Evolutionary conservation across 306 rosid genomes (phyloP), one percentile per base, ranked within the genome.

Genomic region (Prunus padus): DNA sequence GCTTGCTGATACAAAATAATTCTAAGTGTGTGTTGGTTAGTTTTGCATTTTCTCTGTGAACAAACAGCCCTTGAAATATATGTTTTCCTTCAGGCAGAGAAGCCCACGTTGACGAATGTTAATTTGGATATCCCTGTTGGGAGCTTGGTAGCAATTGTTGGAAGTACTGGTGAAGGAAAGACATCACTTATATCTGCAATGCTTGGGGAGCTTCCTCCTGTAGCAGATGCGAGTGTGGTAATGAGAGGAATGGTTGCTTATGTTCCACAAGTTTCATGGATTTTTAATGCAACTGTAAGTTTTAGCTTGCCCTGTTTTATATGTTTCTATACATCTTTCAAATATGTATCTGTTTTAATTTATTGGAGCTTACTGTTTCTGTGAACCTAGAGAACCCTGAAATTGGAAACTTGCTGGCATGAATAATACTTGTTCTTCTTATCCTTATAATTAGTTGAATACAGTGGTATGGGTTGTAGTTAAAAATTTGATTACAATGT

Each of bases 91-190:
- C 82, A 86, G 89, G 80, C 71, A 1, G 89, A 83, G 80, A 86
- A 65, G 46, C 84, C 87, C 52, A 81, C 87, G 5, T 57, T 86
- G 77, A 78, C 84, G 15, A 47, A 86, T 83, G 72, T 87, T 65
- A 81, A 84, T 84, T 65, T 87, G 84, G 88, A 84, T 61, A 71
- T 87, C 56, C 79, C 88, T 47, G 87, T 78, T 77, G 91, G 91
- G 49, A 84, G 87, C 84, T 77, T 84, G 72, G 88, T 87, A 4
- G 91, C 91, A 80, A 55, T 87, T 49, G 91, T 87, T 80, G 91
- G 91, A 33, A 68, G 85, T 67, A 87, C 91, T 20, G 91, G 91
- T 46, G 91, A 87, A 76, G 91, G 91, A 70, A 84, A 87, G 82
- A 84, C 91, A 3, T 87, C 91, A 11, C 80, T 87, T 50, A 15